Evolutionary conservation across 176 grass and related monocot genomes (phyloP).

Genomic region (Zoysia japonica): DNA sequence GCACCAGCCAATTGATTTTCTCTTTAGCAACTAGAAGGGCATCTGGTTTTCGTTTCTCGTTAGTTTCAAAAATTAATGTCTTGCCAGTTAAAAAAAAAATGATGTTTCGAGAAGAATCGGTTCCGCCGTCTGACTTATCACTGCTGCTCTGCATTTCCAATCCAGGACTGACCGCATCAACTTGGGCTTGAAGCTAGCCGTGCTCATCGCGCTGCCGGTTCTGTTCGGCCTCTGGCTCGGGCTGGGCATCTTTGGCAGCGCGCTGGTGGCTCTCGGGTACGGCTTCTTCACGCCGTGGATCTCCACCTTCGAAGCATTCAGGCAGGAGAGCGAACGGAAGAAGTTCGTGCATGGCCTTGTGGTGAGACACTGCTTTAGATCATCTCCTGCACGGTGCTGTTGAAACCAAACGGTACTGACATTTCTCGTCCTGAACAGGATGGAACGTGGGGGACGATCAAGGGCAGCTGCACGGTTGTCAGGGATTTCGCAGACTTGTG

Average conservation of each 20-base stretch:
- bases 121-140: not conserved
- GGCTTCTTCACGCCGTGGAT: constrained; percentile 94
- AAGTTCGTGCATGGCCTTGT: constrained; percentile 74
- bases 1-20: not conserved
- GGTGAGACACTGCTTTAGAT: constrained; percentile 41
- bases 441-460: constrained; percentile 93
- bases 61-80: not conserved
- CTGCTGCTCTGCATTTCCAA: constrained; percentile 32
- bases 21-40: not conserved
- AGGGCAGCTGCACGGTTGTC: constrained; percentile 89
- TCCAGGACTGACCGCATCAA: constrained; percentile 78
- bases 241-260: constrained; percentile 71
- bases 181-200: constrained; percentile 59
- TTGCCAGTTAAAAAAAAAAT: not conserved
- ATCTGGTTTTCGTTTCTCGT: not conserved
- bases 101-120: not conserved
- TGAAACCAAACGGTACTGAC: not conserved
- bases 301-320: constrained; percentile 95
- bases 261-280: constrained; percentile 77
- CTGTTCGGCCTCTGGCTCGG: constrained; percentile 78
- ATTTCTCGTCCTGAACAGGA: constrained; percentile 56
- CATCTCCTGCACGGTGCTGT: not conserved
- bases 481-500: constrained; percentile 89
- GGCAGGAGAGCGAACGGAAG: constrained; percentile 68
- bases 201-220: constrained; percentile 66